These are phyloP conservation scores for Cercospora brassicicola DNA, from an alignment of 2,329 filamentous ascomycete genomes.

Conservation along the genomic window DNA sequence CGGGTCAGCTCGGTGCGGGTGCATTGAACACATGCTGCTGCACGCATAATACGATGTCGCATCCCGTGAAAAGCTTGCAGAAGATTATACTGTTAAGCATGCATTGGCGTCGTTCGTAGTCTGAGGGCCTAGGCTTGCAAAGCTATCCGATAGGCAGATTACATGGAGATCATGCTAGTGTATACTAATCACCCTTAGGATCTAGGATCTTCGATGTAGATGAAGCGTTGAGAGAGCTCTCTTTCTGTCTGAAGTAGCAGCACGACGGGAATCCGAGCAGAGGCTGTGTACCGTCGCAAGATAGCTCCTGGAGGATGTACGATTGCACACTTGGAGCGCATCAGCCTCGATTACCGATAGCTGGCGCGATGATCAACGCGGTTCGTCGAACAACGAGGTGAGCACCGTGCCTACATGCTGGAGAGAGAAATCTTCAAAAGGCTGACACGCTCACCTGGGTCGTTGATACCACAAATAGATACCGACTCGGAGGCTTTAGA, in stretches of 20 bases:
- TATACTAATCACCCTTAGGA: not conserved
- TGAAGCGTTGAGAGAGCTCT: not conserved
- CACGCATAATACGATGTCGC: not conserved
- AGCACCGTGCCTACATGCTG: conserved; percentile 69
- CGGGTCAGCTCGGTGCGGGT: not conserved
- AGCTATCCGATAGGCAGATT: not conserved
- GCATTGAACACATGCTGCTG: not conserved
- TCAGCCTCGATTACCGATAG: not conserved
- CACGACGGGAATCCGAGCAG: not conserved
- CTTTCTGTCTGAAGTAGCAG: not conserved
- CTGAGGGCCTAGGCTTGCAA: not conserved
- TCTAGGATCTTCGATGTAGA: not conserved
- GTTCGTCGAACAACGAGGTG: not conserved
- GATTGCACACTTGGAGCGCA: too few relatives aligned
- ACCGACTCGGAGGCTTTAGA: conserved; percentile 83
- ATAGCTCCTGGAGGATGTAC: too few relatives aligned
- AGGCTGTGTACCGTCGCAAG: not conserved
- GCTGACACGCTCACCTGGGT: conserved; percentile 98
- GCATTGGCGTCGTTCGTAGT: not conserved
- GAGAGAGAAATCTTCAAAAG: conserved; percentile 99
- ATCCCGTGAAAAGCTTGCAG: not conserved
- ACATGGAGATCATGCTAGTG: not conserved
- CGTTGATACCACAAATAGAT: conserved; percentile 89
- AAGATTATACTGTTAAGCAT: not conserved
- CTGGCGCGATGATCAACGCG: not conserved